Evolutionary conservation across 306 rosid genomes (phyloP), one percentile per base, ranked within the genome.

Genomic region (Dalbergia oliveri): DNA sequence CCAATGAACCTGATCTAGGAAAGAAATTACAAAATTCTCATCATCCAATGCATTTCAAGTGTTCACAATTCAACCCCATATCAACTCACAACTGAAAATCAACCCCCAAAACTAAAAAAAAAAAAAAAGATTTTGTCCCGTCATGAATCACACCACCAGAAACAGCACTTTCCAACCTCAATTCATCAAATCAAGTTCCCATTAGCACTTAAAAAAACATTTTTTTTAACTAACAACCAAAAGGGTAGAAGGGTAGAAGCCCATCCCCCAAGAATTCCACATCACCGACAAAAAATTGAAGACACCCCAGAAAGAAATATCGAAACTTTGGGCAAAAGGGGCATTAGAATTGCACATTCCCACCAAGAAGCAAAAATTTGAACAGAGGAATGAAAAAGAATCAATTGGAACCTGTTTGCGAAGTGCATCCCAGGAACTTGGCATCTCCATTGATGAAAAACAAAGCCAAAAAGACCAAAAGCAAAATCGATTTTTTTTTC

Each of bases 401-500:
- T 63, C 2, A 73, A 47, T 76, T 31, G 51, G 59, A 57, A 94
- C 98, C 97, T 92, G 97, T 70, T 91, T 92, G 79, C 98, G 98
- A 82, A 94, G 98, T 54, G 97, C 88, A 84, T 94, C 97, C 98
- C 98, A 94, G 45, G 98, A 92, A 89, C 81, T 94, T 11, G 88
- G 87, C 33, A 75, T 81, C 76, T 94, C 98, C 98, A 94, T 94
- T 58, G 80, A 69, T 86, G 60, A 75, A 50, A 76, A 82, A 34
- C 73, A 47, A 69, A 54, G 23, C 26, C 15, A 54, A 50, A 53
- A 53, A 1, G 8, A 5, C 9, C 4, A 37, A 60, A 65, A 21
- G 3, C 33, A 54, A 16, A 19, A 73, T 51, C 4, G 34, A 13
- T 0, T 50, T 50, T 39, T 18, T 11, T 2, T 26, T 26, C n/a